These are phyloP conservation scores for Xylariales sp. DNA, from an alignment of 2,329 filamentous ascomycete species.

Conservation along the genomic window DNA sequence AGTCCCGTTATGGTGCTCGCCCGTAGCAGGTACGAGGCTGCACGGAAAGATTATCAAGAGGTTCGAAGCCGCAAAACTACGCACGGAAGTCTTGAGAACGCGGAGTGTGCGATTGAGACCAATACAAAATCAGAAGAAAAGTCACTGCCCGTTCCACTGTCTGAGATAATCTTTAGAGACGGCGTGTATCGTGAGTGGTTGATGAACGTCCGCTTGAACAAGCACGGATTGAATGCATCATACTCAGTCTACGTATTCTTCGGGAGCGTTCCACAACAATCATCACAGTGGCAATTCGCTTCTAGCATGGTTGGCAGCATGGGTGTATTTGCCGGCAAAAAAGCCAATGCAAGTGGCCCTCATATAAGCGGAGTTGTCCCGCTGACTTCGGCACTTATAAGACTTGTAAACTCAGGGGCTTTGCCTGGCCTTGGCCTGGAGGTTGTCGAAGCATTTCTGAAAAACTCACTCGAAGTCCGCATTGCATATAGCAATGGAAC, in stretches of 20 bases:
- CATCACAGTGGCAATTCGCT: slow-evolving; percentile 45
- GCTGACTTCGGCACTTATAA: slow-evolving; percentile 44
- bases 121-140: background rate
- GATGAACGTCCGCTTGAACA: slow-evolving; percentile 59
- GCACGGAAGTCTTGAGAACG: background rate
- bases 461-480: slow-evolving; percentile 28
- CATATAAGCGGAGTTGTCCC: slow-evolving; percentile 45
- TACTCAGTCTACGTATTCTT: slow-evolving; percentile 68
- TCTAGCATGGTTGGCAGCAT: slow-evolving; percentile 58
- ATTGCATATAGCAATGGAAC: slow-evolving; percentile 24
- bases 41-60: background rate
- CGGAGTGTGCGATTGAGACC: background rate
- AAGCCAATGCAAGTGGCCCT: slow-evolving; percentile 14
- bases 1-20: slow-evolving; percentile 5
- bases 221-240: slow-evolving; percentile 55
- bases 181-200: slow-evolving; percentile 58
- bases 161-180: slow-evolving; percentile 2
- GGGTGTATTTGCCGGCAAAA: slow-evolving; percentile 43
- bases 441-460: slow-evolving; percentile 37
- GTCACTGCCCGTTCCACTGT: background rate
- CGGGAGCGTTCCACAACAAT: slow-evolving; percentile 43
- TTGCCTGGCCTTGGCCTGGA: slow-evolving; percentile 32
- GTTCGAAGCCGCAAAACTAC: background rate
- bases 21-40: background rate
- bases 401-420: slow-evolving; percentile 30